A percentile compares a stretch with the other conserved stretches of the same genome.
phyloP scores from a whole-genome alignment of 2,329 filamentous ascomycete genomes.

The Fusarium coffeatum region DNA sequence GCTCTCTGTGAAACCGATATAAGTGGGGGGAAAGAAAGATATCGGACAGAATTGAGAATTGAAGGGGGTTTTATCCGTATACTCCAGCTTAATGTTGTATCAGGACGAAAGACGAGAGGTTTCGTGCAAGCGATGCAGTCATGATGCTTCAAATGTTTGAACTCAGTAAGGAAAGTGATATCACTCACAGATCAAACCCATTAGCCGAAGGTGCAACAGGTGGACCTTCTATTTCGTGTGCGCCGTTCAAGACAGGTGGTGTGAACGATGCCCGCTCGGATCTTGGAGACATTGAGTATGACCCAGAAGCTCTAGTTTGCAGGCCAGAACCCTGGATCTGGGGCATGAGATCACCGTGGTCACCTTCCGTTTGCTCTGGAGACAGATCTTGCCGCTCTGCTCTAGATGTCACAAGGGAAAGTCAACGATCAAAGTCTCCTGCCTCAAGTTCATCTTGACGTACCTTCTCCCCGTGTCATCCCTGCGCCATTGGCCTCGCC shows the following conservation, averaged over 20 bases:
- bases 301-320: background rate
- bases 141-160: background rate
- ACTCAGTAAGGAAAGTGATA: background rate
- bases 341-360: background rate
- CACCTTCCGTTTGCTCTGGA: no score
- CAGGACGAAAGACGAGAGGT: background rate
- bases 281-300: background rate
- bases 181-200: background rate
- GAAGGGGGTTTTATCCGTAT: background rate
- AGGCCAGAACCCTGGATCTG: background rate
- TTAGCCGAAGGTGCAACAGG: rapidly evolving
- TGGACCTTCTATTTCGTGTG: background rate
- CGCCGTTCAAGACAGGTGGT: rapidly evolving
- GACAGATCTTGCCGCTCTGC: background rate
- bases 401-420: background rate
- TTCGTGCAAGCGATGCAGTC: background rate
- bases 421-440: background rate
- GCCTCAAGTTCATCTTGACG: rapidly evolving
- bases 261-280: background rate
- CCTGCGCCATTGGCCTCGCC: conserved; percentile 4
- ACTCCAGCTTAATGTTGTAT: background rate
- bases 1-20: background rate
- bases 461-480: background rate
- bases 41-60: background rate
- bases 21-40: background rate